phyloP scores from a whole-genome alignment of 2,329 filamentous ascomycete genomes.

The Dothideomycetes sp. region DNA sequence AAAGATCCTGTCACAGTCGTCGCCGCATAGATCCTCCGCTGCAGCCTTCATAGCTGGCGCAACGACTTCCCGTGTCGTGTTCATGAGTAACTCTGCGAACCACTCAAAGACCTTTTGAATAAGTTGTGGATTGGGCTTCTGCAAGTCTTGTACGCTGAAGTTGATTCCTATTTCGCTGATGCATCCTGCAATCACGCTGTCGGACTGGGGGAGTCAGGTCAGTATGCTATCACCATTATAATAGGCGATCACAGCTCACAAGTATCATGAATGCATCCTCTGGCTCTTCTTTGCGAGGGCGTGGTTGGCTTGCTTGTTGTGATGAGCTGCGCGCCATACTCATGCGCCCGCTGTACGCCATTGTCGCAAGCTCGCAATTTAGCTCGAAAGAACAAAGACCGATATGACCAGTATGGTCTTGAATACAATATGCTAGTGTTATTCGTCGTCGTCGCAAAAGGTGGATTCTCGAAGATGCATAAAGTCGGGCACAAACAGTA shows the following conservation, averaged over 20 bases:
- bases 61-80: conserved; percentile 83
- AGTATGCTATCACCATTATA: conserved; percentile 2
- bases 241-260: conserved; percentile 25
- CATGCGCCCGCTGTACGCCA: conserved; percentile 41
- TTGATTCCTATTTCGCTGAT: conserved; percentile 93
- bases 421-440: too few relatives aligned
- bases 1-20: conserved; percentile 66
- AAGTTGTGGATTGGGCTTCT: conserved; percentile 87
- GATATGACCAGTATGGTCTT: too few relatives aligned
- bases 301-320: conserved; percentile 21
- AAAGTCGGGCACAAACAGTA: too few relatives aligned
- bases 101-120: conserved; percentile 98
- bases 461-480: too few relatives aligned
- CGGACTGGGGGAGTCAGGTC: conserved; percentile 35
- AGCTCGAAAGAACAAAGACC: too few relatives aligned
- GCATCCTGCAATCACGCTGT: conserved; percentile 82
- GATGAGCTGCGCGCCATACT: conserved; percentile 34
- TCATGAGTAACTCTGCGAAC: conserved; percentile 90
- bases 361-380: too few relatives aligned
- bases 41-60: conserved; percentile 92
- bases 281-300: conserved; percentile 30
- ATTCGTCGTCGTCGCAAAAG: too few relatives aligned
- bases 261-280: conserved; percentile 40
- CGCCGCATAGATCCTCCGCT: conserved; percentile 74
- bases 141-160: conserved; percentile 75